Conservation (phyloP, 208 protist genomes). For the Leishmania mexicana region DNA sequence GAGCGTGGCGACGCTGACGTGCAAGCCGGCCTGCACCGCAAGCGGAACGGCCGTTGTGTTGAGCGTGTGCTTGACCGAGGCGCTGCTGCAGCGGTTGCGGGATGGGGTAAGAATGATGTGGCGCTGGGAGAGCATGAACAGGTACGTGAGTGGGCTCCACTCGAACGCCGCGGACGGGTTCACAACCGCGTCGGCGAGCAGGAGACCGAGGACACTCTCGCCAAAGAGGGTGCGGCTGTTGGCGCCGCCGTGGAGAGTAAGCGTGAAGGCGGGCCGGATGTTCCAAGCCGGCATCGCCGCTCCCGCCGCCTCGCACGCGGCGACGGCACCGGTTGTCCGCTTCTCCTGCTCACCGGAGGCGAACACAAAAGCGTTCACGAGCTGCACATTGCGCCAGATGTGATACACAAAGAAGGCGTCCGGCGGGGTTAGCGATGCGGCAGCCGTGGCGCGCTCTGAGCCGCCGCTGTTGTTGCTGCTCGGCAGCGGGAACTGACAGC, state of each 20-base stretch:
- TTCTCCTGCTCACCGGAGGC: conserved; percentile 21
- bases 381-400: conserved; percentile 97
- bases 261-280: conserved; percentile 46
- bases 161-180: conserved; percentile 94
- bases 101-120: conserved; percentile 96
- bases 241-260: conserved; percentile 52
- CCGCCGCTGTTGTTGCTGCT: not conserved
- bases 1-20: conserved; percentile 96
- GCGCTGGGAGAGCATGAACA: conserved; percentile 98
- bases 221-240: conserved; percentile 78
- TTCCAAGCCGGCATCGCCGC: not conserved
- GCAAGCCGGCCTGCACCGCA: conserved; percentile 93
- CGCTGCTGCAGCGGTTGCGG: conserved; percentile 76
- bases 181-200: conserved; percentile 94
- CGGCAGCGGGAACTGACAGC: conserved; percentile 24
- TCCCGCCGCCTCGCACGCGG: not conserved
- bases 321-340: not conserved
- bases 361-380: conserved; percentile 93
- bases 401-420: conserved; percentile 98
- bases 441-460: not conserved
- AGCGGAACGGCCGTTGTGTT: conserved; percentile 83
- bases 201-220: conserved; percentile 92
- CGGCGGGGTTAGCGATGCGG: conserved; percentile 67
- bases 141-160: conserved; percentile 94
- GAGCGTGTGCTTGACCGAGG: conserved; percentile 61